phyloP scores from a whole-genome alignment of 192 early-diverging fungal genomes.

The Podochytrium sp. region DNA sequence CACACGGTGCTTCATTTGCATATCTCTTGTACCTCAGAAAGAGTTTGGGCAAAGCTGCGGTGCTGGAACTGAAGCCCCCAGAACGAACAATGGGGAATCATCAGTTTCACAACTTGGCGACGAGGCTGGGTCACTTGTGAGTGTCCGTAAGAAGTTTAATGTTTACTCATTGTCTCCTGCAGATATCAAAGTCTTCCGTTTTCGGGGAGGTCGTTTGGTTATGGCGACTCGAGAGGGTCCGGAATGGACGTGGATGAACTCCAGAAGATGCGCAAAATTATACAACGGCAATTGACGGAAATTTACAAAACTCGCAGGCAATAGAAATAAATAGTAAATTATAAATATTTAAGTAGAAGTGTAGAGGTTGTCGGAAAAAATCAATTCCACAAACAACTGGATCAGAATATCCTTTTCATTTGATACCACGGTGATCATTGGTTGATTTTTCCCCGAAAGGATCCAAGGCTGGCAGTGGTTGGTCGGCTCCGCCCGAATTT shows the following conservation, averaged over 20 bases:
- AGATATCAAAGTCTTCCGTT: neutral
- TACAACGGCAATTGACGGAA: neutral
- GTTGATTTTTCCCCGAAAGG: no score
- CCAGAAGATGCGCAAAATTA: neutral
- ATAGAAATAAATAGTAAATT: neutral
- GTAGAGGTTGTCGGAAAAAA: neutral
- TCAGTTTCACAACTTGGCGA: constrained; percentile 32
- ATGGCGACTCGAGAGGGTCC: no score
- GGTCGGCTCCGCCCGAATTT: no score
- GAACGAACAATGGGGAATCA: constrained; percentile 23
- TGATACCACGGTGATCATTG: no score
- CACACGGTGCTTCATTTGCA: constrained; percentile 33
- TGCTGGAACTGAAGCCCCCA: constrained; percentile 32
- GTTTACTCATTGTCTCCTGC: neutral
- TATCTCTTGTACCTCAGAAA: constrained; percentile 26
- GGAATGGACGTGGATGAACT: neutral
- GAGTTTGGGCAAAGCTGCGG: neutral
- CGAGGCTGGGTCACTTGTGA: constrained; percentile 6
- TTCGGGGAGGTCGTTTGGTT: no score
- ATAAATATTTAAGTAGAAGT: neutral
- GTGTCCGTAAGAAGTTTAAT: neutral
- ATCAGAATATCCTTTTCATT: no score
- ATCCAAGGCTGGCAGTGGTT: no score
- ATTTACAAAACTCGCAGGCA: neutral
- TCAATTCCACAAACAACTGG: no score